Evolutionary conservation across 495 filamentous ascomycete genomes (phyloP).

Genomic region (Barbatosphaeria neglecta): DNA sequence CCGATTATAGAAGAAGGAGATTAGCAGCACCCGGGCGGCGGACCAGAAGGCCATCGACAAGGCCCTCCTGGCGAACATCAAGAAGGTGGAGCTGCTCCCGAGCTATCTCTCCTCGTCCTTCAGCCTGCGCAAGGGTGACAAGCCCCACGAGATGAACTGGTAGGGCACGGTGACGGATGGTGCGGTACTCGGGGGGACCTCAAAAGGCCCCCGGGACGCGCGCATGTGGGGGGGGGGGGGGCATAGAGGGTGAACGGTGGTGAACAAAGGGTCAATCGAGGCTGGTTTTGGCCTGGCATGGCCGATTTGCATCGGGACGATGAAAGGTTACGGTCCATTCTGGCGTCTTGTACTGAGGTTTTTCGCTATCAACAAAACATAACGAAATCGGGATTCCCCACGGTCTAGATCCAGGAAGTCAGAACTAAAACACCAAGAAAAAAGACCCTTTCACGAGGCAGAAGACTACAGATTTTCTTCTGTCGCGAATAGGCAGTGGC

Average conservation of each 20-base stretch:
- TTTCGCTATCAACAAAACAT: constrained; percentile 39
- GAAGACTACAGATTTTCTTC: too few relatives aligned
- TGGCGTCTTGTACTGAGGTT: constrained; percentile 49
- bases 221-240: not conserved
- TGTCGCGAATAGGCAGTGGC: too few relatives aligned
- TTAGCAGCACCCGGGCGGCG: constrained; percentile 73
- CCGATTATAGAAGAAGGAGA: constrained; percentile 77
- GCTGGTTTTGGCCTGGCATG: constrained; percentile 29
- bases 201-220: not conserved
- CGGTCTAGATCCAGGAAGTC: not conserved
- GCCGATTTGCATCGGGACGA: constrained; percentile 43
- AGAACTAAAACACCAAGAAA: not conserved
- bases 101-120: constrained; percentile 87
- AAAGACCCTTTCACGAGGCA: not conserved
- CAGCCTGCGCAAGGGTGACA: constrained; percentile 94
- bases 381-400: constrained; percentile 19
- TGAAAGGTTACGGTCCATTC: constrained; percentile 44
- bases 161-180: constrained; percentile 38
- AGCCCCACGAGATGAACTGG: constrained; percentile 96
- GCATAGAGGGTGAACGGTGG: constrained; percentile 16
- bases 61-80: constrained; percentile 78
- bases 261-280: constrained; percentile 32
- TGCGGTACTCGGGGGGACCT: not conserved
- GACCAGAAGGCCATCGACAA: constrained; percentile 99
- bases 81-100: constrained; percentile 83